A percentile compares a stretch with the other conserved stretches of the same genome.
Conservation (phyloP, 345 rosid species). For the Eucalyptus sideroxylon region DNA sequence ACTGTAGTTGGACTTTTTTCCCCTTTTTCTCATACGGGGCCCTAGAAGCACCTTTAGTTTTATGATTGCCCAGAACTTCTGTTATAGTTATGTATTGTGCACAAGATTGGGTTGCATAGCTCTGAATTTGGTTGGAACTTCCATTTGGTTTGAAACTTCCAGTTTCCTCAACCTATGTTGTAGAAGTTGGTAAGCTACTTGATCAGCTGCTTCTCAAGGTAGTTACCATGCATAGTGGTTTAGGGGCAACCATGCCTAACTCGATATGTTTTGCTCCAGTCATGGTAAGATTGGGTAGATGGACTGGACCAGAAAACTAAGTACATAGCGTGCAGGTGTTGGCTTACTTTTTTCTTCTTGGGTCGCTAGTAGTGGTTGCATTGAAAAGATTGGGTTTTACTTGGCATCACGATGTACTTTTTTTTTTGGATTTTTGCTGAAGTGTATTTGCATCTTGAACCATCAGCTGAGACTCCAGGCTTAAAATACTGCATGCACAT, state of each 20-base stretch:
- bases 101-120: background rate
- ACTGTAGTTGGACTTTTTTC: background rate
- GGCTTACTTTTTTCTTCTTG: background rate
- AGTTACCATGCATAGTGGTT: background rate
- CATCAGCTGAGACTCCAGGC: background rate
- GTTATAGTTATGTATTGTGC: background rate
- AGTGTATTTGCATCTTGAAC: background rate
- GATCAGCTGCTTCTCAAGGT: background rate
- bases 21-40: background rate
- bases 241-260: background rate
- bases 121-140: background rate
- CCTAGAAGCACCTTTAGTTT: accelerated
- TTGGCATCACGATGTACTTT: background rate
- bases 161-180: background rate
- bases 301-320: background rate
- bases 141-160: background rate
- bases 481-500: background rate
- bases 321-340: background rate
- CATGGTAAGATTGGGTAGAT: background rate
- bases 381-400: background rate
- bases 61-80: background rate
- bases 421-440: background rate
- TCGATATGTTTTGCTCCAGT: background rate
- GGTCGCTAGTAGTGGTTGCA: background rate
- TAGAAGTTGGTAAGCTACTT: background rate